Base-by-base conservation (phyloP, 441 rosid genomes). In the Adansonia gregorii region DNA sequence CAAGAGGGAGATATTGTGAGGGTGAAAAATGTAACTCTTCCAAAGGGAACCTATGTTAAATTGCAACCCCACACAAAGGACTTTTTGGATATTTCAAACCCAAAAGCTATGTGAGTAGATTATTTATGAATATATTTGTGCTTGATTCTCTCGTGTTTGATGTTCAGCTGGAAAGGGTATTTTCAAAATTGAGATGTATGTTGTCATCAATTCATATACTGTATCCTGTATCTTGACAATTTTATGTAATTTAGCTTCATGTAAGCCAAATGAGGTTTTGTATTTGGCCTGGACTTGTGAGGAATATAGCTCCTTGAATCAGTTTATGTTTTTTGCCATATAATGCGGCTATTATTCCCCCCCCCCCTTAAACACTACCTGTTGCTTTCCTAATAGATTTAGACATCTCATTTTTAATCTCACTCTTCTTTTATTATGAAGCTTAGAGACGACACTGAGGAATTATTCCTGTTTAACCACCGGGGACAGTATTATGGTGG, bases 371-470 rank as follows among this genome's bases (percentile, higher is more conserved):
- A 22, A 3, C 6, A 35, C 31, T 52, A 51, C 31, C 4, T 15
- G 27, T 35, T 20, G 19, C 63, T 3, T 12, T 46, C 20, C 63
- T 19, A 17, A 0, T 58, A 41, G 31, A 60, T 43, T 31, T 56
- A 12, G 43, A 45, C 69, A 4, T 6, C n/a, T 15, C 3, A 9
- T 64, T 64, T 31, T 27, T 7, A n/a, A 24, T 24, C 12, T 73
- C 20, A 6, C 24, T 63, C 60, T 66, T 67, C 10, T 52, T 73
- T 82, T 63, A 24, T 68, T 14, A 8, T 86, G 83, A 87, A 95
- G 99, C 89, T 84, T 95, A 78, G 99, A 93, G 90, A 95, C 98
- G 24, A 90, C 98, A 10, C 82, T 95, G 72, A 90, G 99, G 88
- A 95, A 92, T 80, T n/a, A n/a, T n/a, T n/a, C n/a, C n/a, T n/a